Percentiles rank a stretch among this genome's conserved stretches.
These are phyloP conservation scores for Nicotiana rustica DNA, from an alignment of 305 asterid species.

Conservation along the genomic window DNA sequence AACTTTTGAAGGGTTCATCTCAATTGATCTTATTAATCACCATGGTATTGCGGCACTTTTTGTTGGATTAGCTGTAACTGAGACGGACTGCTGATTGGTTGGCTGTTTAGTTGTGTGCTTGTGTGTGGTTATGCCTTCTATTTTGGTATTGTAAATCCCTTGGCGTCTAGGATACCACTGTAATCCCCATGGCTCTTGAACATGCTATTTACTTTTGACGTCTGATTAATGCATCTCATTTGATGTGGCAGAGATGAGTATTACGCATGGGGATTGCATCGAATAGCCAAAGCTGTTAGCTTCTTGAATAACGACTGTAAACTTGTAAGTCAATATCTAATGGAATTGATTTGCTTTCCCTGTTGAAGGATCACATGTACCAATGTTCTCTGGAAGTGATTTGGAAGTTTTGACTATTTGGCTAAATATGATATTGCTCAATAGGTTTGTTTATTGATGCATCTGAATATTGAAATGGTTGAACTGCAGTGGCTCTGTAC, in stretches of 20 bases:
- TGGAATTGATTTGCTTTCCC: constrained; percentile 30
- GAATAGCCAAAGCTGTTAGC: constrained; percentile 98
- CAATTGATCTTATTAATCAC: background rate
- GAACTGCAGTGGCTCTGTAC: constrained; percentile 7
- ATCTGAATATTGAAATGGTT: constrained; percentile 13
- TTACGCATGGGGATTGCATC: constrained; percentile 98
- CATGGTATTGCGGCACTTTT: background rate
- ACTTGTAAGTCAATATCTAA: constrained; percentile 63
- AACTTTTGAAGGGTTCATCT: background rate
- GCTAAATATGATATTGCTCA: constrained; percentile 12
- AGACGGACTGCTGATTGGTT: constrained; percentile 13
- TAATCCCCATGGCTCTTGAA: background rate
- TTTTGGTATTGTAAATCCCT: constrained; percentile 1
- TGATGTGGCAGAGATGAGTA: constrained; percentile 79
- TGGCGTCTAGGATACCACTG: background rate
- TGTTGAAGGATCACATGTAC: constrained; percentile 13
- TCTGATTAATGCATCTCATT: constrained; percentile 8
- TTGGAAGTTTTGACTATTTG: background rate
- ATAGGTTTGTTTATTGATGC: constrained; percentile 2
- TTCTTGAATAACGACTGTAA: constrained; percentile 98
- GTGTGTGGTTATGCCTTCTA: constrained; percentile 13
- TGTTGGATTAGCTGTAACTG: constrained; percentile 24
- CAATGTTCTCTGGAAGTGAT: background rate
- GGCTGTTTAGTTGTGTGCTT: constrained; percentile 24
- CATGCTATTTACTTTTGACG: constrained; percentile 15